Evolutionary conservation across 768 basidiomycete genomes (phyloP).

Genomic region (Lepiota venenata): DNA sequence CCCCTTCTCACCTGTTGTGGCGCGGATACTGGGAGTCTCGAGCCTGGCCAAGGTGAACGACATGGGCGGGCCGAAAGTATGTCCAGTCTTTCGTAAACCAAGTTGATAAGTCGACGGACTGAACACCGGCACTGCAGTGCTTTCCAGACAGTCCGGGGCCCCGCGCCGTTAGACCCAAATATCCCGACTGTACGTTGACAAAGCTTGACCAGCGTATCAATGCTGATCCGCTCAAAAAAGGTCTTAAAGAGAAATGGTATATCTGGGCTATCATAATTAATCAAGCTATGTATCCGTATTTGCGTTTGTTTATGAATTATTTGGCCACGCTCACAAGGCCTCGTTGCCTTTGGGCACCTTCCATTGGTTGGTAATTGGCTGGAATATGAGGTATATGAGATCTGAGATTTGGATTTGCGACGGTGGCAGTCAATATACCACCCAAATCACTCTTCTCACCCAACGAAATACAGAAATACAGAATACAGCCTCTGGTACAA

Average conservation of each 20-base stretch:
- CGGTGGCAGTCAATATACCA: too few relatives aligned
- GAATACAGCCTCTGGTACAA: too few relatives aligned
- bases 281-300: too few relatives aligned
- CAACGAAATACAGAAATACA: too few relatives aligned
- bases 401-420: too few relatives aligned
- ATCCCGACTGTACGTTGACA: slow-evolving; percentile 22
- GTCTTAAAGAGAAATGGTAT: slow-evolving; percentile 17
- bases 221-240: not conserved
- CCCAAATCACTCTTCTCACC: too few relatives aligned
- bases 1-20: slow-evolving; percentile 40
- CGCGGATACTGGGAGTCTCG: slow-evolving; percentile 38
- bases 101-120: not conserved
- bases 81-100: slow-evolving; percentile 1
- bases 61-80: slow-evolving; percentile 33
- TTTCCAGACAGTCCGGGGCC: slow-evolving; percentile 36
- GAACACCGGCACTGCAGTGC: slow-evolving; percentile 20
- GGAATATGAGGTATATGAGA: too few relatives aligned
- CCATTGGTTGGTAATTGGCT: too few relatives aligned
- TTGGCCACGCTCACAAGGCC: too few relatives aligned
- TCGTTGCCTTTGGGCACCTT: too few relatives aligned
- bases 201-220: not conserved
- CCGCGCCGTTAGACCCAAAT: slow-evolving; percentile 31
- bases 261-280: slow-evolving; percentile 13
- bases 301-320: too few relatives aligned
- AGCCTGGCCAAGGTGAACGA: slow-evolving; percentile 37